Evolutionary conservation across 2,329 filamentous ascomycete genomes (phyloP), one percentile per base, ranked within the genome.

Genomic region (Tolypocladium guangdongense): DNA sequence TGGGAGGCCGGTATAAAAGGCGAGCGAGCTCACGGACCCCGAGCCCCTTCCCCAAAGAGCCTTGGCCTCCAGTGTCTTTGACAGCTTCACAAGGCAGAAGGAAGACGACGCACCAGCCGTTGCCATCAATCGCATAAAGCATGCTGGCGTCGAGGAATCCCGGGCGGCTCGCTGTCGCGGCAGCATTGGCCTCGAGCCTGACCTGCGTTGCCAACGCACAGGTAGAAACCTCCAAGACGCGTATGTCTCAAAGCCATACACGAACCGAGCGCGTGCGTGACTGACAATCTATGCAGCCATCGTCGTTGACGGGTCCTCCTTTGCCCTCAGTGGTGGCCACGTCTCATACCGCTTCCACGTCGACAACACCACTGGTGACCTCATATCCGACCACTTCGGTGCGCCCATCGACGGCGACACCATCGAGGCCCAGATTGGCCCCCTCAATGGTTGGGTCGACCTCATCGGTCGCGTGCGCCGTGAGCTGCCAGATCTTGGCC

Each of bases 281-380:
- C 38, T 52, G 53, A 54, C 38, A 27, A 46, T 37, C 16, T 33
- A 3, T 16, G 30, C 58, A 81, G 79, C 73, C 38, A 73, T 83
- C 53, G 70, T 72, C 24, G 77, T 77, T n/a, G 65, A 79, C 6
- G 79, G 78, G 11, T 75, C 69, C 4, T 75, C 74, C 18, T 84
- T 84, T 57, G 73, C 78, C 2, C 69, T 84, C 47, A 79, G 79
- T 33, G 80, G 78, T 30, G 67, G 77, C 47, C 71, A 72, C 57
- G 71, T 82, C 33, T 83, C 81, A 1, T 85, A 86, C 60, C 77
- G 79, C 45, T 84, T 86, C 63, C 82, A 84, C 57, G 80, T 84
- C 46, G 78, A 85, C 56, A 66, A 74, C 3, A 62, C 61, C 10
- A 78, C 76, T 0, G 75, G 78, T 4, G 81, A 86, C 52, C 71